Percentiles rank a stretch among this genome's conserved stretches.
Evolutionary conservation across 2,329 filamentous ascomycete species (phyloP).

Genomic region (Cryphonectria nitschkei): DNA sequence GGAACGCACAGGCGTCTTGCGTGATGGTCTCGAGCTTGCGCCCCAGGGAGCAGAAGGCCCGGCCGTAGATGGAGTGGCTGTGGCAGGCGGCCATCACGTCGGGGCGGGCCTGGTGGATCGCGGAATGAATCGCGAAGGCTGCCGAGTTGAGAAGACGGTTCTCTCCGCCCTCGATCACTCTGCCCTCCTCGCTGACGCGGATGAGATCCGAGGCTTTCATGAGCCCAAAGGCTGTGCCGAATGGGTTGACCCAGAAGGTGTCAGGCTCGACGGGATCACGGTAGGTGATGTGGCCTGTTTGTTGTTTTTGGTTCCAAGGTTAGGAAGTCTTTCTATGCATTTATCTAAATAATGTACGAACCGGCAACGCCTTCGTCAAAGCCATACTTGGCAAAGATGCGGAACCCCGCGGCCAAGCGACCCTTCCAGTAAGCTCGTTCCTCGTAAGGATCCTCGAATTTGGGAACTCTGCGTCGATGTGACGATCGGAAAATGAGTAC

Average conservation of each 20-base stretch:
- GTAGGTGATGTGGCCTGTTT: conserved; percentile 24
- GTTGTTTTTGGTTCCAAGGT: not conserved
- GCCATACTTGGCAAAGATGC: conserved; percentile 60
- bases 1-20: conserved; percentile 65
- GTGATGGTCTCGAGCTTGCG: conserved; percentile 67
- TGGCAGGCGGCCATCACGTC: conserved; percentile 60
- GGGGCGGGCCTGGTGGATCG: conserved; percentile 57
- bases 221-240: conserved; percentile 60
- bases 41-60: conserved; percentile 64
- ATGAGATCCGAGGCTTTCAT: conserved; percentile 55
- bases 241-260: conserved; percentile 71
- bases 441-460: conserved; percentile 37
- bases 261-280: conserved; percentile 59
- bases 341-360: conserved; percentile 39
- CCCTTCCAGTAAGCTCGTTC: conserved; percentile 59
- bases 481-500: too few relatives aligned
- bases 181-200: conserved; percentile 62
- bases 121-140: conserved; percentile 52
- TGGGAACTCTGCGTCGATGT: conserved; percentile 18
- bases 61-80: conserved; percentile 57
- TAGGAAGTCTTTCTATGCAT: conserved; percentile 3
- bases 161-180: conserved; percentile 65
- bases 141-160: conserved; percentile 37
- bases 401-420: conserved; percentile 58
- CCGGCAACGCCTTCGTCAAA: conserved; percentile 68